Percentiles rank a stretch among this genome's conserved stretches.
Evolutionary conservation across 495 filamentous ascomycete genomes (phyloP).

Genomic region (Penicillium desertorum): DNA sequence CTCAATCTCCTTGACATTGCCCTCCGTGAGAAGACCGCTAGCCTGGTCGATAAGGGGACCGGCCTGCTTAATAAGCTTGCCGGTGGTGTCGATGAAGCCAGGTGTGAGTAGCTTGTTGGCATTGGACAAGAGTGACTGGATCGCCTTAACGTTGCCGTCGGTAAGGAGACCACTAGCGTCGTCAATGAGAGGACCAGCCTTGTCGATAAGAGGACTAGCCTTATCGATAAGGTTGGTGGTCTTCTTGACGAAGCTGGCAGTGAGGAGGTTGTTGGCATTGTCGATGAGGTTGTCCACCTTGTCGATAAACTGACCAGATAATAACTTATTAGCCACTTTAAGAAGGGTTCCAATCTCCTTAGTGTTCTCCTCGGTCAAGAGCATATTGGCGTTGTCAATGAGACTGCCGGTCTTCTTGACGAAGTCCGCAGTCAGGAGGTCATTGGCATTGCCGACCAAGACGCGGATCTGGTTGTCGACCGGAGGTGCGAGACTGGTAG

Average conservation of each 20-base stretch:
- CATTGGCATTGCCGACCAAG: conserved; percentile 37
- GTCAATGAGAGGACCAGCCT: conserved; percentile 36
- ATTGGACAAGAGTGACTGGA: conserved; percentile 38
- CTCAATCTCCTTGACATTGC: conserved; percentile 8
- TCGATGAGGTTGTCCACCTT: conserved; percentile 23
- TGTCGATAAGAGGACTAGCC: conserved; percentile 37
- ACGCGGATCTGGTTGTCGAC: conserved; percentile 42
- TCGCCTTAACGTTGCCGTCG: conserved; percentile 35
- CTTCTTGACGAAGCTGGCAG: conserved; percentile 21
- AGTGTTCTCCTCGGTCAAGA: conserved; percentile 37
- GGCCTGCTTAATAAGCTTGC: conserved; percentile 37
- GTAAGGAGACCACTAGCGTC: conserved; percentile 43
- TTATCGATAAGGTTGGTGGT: conserved; percentile 37
- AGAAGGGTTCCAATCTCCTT: conserved; percentile 40
- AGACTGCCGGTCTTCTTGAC: conserved; percentile 27
- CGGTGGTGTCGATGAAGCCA: conserved; percentile 42
- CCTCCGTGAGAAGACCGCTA: conserved; percentile 11
- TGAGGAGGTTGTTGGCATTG: conserved; percentile 23
- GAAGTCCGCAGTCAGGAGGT: conserved; percentile 31
- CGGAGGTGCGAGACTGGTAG: conserved; percentile 37
- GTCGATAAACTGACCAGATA: conserved; percentile 32
- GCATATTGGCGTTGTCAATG: conserved; percentile 20
- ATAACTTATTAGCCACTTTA: conserved; percentile 33
- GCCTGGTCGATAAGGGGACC: conserved; percentile 27
- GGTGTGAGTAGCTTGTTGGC: conserved; percentile 39